Evolutionary conservation across 805 yeast species (phyloP).

Genomic region (Torulaspora gathmanii): DNA sequence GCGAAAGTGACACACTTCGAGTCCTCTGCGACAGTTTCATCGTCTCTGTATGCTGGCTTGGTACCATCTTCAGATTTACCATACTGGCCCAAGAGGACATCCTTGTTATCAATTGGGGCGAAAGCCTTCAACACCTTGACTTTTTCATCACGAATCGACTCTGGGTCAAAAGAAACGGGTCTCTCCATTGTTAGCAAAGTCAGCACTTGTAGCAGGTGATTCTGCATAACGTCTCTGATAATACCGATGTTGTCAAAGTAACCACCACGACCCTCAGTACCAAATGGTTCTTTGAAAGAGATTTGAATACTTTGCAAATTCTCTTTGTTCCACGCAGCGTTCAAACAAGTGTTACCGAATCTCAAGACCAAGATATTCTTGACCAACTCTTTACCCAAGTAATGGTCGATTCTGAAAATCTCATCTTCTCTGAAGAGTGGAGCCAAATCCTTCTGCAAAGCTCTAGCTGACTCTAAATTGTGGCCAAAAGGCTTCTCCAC

Average conservation of each 20-base stretch:
- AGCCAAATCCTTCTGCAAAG: conserved; percentile 67
- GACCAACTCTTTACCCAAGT: conserved; percentile 96
- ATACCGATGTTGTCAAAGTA: conserved; percentile 94
- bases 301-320: conserved; percentile 78
- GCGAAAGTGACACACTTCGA: conserved; percentile 93
- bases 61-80: conserved; percentile 75
- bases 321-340: conserved; percentile 84
- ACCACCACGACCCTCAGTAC: conserved; percentile 98
- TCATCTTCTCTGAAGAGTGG: conserved; percentile 91
- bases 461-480: conserved; percentile 74
- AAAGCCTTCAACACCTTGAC: conserved; percentile 86
- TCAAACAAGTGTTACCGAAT: conserved; percentile 83
- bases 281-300: conserved; percentile 95
- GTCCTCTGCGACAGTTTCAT: conserved; percentile 74
- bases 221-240: conserved; percentile 97
- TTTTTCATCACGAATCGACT: conserved; percentile 92
- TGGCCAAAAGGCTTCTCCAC: conserved; percentile 98
- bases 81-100: conserved; percentile 85
- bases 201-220: conserved; percentile 88
- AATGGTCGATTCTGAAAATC: conserved; percentile 93
- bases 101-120: conserved; percentile 56
- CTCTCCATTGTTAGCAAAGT: conserved; percentile 93
- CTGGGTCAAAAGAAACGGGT: conserved; percentile 87
- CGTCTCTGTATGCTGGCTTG: conserved; percentile 89
- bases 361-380: conserved; percentile 85